Evolutionary conservation across 352 stramenopile genomes (phyloP).

Genomic region (Plasmopara viticola): DNA sequence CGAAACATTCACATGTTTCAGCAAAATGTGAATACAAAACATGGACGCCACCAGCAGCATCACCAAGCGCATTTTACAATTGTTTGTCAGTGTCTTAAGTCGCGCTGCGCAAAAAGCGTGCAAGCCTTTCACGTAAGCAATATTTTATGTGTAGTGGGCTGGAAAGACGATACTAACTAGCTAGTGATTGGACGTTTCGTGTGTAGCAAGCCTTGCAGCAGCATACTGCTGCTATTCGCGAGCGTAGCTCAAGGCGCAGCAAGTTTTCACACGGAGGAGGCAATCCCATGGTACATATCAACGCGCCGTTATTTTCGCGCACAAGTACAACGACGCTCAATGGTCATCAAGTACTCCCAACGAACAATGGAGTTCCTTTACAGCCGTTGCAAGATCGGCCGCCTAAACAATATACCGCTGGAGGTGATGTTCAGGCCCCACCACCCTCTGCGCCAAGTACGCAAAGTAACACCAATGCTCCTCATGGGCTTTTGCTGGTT

Average conservation of each 20-base stretch:
- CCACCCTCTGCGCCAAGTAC: slow-evolving; percentile 14
- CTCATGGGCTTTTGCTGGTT: neutral
- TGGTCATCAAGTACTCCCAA: slow-evolving; percentile 16
- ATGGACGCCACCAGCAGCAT: slow-evolving; percentile 50
- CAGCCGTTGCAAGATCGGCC: slow-evolving; percentile 19
- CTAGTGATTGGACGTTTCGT: slow-evolving; percentile 11
- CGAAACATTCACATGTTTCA: slow-evolving; percentile 67
- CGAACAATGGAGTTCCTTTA: slow-evolving; percentile 17
- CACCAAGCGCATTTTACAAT: slow-evolving; percentile 78
- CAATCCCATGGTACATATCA: slow-evolving; percentile 75
- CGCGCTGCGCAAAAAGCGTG: slow-evolving; percentile 71
- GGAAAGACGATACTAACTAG: slow-evolving; percentile 4
- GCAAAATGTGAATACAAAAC: slow-evolving; percentile 43
- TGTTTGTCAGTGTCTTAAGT: slow-evolving; percentile 73
- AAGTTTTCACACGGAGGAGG: slow-evolving; percentile 75
- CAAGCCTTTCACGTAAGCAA: slow-evolving; percentile 69
- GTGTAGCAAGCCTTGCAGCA: slow-evolving; percentile 56
- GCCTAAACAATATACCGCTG: slow-evolving; percentile 7
- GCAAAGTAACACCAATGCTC: slow-evolving; percentile 16
- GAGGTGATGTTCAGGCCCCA: slow-evolving; percentile 17
- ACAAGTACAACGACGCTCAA: slow-evolving; percentile 22
- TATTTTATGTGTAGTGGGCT: neutral
- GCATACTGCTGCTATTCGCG: slow-evolving; percentile 59
- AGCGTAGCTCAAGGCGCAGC: slow-evolving; percentile 67
- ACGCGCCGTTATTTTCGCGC: slow-evolving; percentile 63